phyloP scores from a whole-genome alignment of 345 rosid species.

The Aquilaria yunnanensis region DNA sequence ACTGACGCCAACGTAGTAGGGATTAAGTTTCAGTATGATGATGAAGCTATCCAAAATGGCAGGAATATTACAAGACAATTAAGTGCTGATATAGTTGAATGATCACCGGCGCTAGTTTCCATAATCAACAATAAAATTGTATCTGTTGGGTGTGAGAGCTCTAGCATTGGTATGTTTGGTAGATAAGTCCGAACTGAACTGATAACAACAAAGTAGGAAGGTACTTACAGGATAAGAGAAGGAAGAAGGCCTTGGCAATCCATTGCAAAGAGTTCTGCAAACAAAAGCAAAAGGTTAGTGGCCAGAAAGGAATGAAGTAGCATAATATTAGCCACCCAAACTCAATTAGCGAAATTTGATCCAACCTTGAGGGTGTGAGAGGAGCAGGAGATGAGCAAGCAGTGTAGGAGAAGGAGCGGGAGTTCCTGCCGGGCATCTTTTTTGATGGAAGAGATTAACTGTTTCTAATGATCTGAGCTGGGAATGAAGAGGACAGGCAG shows the following conservation, averaged over 20 bases:
- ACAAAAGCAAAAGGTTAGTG: conserved; percentile 15
- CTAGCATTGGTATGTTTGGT: too few species aligned
- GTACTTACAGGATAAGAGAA: conserved; percentile 40
- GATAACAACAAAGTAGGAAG: background rate
- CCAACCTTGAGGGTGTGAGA: conserved; percentile 32
- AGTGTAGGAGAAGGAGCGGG: conserved; percentile 36
- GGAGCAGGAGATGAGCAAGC: conserved; percentile 32
- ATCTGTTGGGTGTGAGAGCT: too few species aligned
- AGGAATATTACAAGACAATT: background rate
- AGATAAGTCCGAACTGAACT: background rate
- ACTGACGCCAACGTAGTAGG: too few species aligned
- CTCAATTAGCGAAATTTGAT: background rate
- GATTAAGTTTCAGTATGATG: too few species aligned
- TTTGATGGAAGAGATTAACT: background rate
- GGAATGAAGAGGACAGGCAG: too few species aligned
- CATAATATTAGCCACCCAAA: background rate
- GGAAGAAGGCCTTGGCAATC: conserved; percentile 40
- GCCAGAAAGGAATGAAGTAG: background rate
- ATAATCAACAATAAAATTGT: too few species aligned
- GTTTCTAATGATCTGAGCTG: too few species aligned
- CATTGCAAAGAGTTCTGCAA: conserved; percentile 35
- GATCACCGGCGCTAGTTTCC: too few species aligned
- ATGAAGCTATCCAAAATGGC: conserved; percentile 24
- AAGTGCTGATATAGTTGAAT: background rate
- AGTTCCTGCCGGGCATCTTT: conserved; percentile 38